Evolutionary conservation across 1,284 basidiomycete species (phyloP), one percentile per base, ranked within the genome.

Genomic region (Ganoderma sinense): DNA sequence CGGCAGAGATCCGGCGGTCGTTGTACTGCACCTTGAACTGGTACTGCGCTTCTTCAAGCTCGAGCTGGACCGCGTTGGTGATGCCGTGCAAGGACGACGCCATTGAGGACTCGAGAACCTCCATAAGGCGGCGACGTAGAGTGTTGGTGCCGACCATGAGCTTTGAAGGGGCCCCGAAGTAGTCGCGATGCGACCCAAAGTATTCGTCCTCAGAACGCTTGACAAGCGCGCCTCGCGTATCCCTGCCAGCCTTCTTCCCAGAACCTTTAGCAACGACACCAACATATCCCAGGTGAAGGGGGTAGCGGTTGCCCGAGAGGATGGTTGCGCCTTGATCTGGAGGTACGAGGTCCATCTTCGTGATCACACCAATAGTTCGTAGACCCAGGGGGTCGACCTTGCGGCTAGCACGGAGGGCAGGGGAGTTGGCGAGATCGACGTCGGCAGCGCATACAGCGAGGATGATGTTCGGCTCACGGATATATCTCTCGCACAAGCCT

Each of bases 1-100:
- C 98, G 14, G 98, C 92, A 0, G 95, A 94, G 75, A 99, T 95
- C 33, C 94, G 89, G 26, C 96, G 91, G 82, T 99, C 98, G 79
- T 99, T 99, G 86, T 99, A 99, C 81, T 99, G 96, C 0, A 99
- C 97, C 82, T 99, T 99, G 89, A 99, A 99, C 81, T 99, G 97
- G 81, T 99, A 99, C 36, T 91, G 92, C 1, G 97, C 93, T 78
- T 99, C 97, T 81, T 99, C 97, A 16, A 99, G 88, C 81, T 99
- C 98, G 43, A 98, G 89, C 77, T 98, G 97, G 5, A 99, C 97
- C 1, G 96, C 95, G 79, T 98, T 98, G 65, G 96, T 95, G 79
- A 99, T 98, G 1, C 94, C 92, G 77, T 99, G 96, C 13, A 99
- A 86, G 53, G 95, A 97, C 0, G 94, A 94, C 0, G 97, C 95